Base-by-base conservation (phyloP, 305 asterid species). In the Solanum hybrid region DNA sequence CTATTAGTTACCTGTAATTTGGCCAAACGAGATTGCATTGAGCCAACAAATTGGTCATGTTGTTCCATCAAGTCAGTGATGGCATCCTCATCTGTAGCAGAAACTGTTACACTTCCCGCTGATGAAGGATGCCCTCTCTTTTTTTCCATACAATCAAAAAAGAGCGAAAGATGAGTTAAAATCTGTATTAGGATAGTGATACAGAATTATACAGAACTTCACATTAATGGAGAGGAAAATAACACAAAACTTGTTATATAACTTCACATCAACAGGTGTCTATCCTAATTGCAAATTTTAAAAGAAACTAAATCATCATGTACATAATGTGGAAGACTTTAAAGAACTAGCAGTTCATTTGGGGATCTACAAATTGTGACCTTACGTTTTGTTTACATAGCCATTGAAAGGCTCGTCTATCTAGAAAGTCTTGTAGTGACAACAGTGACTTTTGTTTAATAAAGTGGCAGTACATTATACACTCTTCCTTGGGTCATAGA, bases 21-120 rank as follows among this genome's bases (percentile, higher is more conserved):
- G 89, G 95, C 93, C 89, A 97, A 92, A 90, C 98, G 98, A 89
- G 99, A 91, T 89, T 92, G 97, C 99, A 97, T 97, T 92, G 96
- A 95, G 90, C 96, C 94, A 81, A 95, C 92, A 92, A 97, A 97
- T 85, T 94, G 97, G 91, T 92, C 95, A 51, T 97, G 99, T 90
- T 89, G 93, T 90, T 95, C 96, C 94, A 97, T 92, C 94, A 97
- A 76, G 92, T 96, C 97, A 79, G 95, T 93, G 91, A 97, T 92
- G 78, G 94, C 93, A 92, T 94, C 99, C 93, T 97, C 99, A 83
- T 97, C 98, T 88, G 95, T 95, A 77, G 93, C 92, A 92, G 98
- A 94, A 89, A 92, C 93, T n/a, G 94, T 92, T 94, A 94, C 98
- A 18, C 87, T 94, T 92, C 94, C 98, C 76, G 93, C 94, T 86